phyloP scores from a whole-genome alignment of 345 rosid species.

The Citrus mangshanensis region DNA sequence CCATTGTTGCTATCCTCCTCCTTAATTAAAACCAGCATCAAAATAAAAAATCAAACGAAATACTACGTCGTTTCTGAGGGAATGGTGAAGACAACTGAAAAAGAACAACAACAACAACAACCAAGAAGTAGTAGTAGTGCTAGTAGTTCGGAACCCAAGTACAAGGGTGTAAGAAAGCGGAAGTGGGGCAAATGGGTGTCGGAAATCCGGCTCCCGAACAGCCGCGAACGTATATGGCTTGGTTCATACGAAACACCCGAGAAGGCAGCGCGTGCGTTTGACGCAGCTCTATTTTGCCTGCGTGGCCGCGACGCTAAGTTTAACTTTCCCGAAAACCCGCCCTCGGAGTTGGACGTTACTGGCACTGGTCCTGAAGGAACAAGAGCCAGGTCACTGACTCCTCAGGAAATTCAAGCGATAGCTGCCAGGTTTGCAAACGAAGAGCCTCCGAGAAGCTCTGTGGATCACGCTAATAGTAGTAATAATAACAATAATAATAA shows the following conservation, averaged over 20 bases:
- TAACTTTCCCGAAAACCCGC: slow-evolving; percentile 66
- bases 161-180: slow-evolving; percentile 83
- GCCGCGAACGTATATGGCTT: slow-evolving; percentile 88
- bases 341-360: slow-evolving; percentile 35
- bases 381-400: slow-evolving; percentile 40
- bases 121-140: neutral
- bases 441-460: neutral
- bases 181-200: slow-evolving; percentile 98
- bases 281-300: slow-evolving; percentile 70
- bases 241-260: slow-evolving; percentile 72
- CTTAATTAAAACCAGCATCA: neutral
- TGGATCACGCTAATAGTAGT: neutral
- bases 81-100: slow-evolving; percentile 21
- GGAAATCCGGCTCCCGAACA: slow-evolving; percentile 85
- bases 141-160: slow-evolving; percentile 32
- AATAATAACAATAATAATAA: too few relatives aligned
- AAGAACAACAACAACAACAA: neutral
- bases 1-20: slow-evolving; percentile 8
- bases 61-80: neutral
- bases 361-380: neutral
- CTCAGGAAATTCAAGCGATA: slow-evolving; percentile 51
- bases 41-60: neutral
- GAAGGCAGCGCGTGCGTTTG: slow-evolving; percentile 95
- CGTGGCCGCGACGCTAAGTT: slow-evolving; percentile 63
- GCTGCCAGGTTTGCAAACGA: slow-evolving; percentile 57